Evolutionary conservation across 2,329 filamentous ascomycete genomes (phyloP), one percentile per base, ranked within the genome.

Genomic region (Tolypocladium tundrense): DNA sequence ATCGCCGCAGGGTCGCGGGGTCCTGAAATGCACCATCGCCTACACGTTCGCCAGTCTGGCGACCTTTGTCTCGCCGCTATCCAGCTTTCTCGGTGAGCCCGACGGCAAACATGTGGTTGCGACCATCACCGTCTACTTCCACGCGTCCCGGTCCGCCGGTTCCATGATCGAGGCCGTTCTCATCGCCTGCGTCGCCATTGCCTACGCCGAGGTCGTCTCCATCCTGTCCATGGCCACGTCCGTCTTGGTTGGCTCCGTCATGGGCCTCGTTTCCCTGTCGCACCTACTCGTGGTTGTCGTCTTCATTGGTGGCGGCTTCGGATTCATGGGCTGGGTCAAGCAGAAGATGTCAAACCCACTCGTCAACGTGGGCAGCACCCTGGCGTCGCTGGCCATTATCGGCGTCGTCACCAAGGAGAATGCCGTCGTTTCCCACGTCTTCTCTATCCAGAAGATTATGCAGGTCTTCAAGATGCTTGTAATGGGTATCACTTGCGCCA

Each of bases 71-170:
- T 82, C 85, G 2, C 80, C 81, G 4, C 78, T 95, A 54, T 85
- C 90, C 9, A 75, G 77, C 7, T 80, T 90, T 57, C 77, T 96
- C n/a, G 91, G 91, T 7, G 79, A 85, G 60, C 88, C 90, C 66
- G 90, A 95, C 73, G 90, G 90, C 51, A 96, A 96, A 69, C 91
- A 96, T 72, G 86, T 95, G 67, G 90, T 95, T 57, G 90, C 90
- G 42, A 96, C 91, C 3, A 86, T 96, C 57, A 92, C 89, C 0
- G 91, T 96, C 8, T 96, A 95, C 68, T 96, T 96, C 67, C 90
- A 96, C 70, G 90, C 91, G 2, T 88, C 90, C 1, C 80, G 91
- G 59, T 88, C 89, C 21, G 83, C 86, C 24, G 91, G 91, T 1
- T 91, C 88, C 65, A 95, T 96, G 90, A 82, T 88, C 59, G 88